phyloP scores from a whole-genome alignment of 345 rosid genomes.

The Melaleuca quinquenervia region DNA sequence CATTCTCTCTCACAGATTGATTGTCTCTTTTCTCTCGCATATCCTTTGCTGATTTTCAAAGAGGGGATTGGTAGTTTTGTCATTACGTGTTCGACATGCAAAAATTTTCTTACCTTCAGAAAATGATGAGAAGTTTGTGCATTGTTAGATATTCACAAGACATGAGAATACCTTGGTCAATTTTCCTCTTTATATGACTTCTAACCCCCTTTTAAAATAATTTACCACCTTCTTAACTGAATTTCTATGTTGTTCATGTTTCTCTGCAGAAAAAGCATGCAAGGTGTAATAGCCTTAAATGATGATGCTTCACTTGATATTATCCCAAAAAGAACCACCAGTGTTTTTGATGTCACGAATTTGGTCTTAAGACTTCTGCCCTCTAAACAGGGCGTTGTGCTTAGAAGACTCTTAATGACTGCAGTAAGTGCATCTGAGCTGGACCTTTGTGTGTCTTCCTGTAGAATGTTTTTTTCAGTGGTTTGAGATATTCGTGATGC shows the following conservation, averaged over 20 bases:
- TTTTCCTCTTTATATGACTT: not conserved
- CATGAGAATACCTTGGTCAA: not conserved
- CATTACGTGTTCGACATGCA: not conserved
- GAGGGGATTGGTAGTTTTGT: not conserved
- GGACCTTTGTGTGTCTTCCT: not conserved
- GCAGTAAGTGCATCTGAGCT: conserved; percentile 50
- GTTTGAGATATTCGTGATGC: not conserved
- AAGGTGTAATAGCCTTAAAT: conserved; percentile 16
- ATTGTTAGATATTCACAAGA: not conserved
- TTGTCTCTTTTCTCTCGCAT: not conserved
- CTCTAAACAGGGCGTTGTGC: conserved; percentile 67
- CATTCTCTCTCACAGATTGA: not conserved
- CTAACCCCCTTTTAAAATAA: not conserved
- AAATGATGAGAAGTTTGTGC: not conserved
- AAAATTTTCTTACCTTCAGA: not conserved
- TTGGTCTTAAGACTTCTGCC: conserved; percentile 58
- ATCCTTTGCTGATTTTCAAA: not conserved
- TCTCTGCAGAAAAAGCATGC: conserved; percentile 44
- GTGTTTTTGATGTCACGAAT: conserved; percentile 33
- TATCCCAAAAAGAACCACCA: conserved; percentile 18
- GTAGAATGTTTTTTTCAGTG: not conserved
- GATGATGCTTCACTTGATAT: conserved; percentile 21
- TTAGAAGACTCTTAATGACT: conserved; percentile 81
- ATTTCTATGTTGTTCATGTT: not conserved
- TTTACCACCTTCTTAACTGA: not conserved